These are phyloP conservation scores for Magnaporthiopsis rhizophila DNA, from an alignment of 2,329 filamentous ascomycete species.

Conservation along the genomic window DNA sequence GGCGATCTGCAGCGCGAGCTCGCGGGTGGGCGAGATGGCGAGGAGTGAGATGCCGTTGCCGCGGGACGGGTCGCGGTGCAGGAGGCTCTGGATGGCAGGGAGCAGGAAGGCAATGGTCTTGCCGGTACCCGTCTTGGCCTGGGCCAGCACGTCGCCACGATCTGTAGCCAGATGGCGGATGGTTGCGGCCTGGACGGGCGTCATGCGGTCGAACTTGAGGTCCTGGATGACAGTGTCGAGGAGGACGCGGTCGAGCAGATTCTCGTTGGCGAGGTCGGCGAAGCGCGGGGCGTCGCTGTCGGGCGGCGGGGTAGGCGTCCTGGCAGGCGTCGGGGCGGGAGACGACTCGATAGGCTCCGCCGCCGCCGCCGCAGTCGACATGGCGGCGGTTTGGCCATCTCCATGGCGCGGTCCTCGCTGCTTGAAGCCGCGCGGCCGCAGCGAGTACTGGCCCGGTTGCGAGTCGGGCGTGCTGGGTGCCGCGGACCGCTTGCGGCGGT, in stretches of 20 bases:
- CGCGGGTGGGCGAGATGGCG: constrained; percentile 64
- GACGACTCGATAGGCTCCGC: no score
- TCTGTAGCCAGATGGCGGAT: constrained; percentile 37
- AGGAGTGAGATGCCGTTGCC: constrained; percentile 46
- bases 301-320: not conserved
- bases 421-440: not conserved
- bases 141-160: constrained; percentile 54
- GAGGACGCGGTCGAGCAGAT: constrained; percentile 35
- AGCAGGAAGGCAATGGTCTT: constrained; percentile 80
- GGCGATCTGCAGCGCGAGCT: constrained; percentile 62
- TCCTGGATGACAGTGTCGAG: constrained; percentile 40
- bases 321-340: not conserved
- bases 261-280: constrained; percentile 30
- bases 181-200: constrained; percentile 46
- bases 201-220: constrained; percentile 44
- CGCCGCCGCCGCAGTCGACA: not conserved
- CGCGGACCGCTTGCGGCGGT: not conserved
- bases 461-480: not conserved
- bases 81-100: constrained; percentile 72
- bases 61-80: constrained; percentile 26
- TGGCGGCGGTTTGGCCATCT: not conserved
- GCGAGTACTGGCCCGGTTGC: not conserved
- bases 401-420: no score
- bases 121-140: constrained; percentile 81
- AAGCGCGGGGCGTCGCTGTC: constrained; percentile 34